Evolutionary conservation across 2,329 filamentous ascomycete species (phyloP).

Genomic region (Lojkania enalia): DNA sequence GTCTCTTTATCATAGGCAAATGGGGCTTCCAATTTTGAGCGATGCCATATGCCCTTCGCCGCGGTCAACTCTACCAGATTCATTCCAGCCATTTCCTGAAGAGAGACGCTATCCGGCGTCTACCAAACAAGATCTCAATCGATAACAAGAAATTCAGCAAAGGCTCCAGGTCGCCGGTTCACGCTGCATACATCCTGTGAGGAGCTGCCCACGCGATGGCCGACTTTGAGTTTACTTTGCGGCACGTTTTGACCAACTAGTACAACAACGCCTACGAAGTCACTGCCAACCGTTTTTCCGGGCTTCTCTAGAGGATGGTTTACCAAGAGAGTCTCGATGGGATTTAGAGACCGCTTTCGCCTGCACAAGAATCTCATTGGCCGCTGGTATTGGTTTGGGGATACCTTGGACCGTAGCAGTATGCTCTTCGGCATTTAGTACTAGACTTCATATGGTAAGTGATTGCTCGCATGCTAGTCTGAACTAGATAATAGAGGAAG

Average conservation of each 20-base stretch:
- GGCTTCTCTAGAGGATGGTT: slow-evolving; percentile 38
- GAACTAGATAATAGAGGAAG: too few relatives aligned
- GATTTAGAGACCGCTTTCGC: slow-evolving; percentile 37
- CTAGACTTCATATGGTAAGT: slow-evolving; percentile 21
- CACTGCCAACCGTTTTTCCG: slow-evolving; percentile 45
- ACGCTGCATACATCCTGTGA: slow-evolving; percentile 49
- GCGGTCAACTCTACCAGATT: slow-evolving; percentile 51
- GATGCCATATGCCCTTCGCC: slow-evolving; percentile 47
- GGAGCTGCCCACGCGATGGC: slow-evolving; percentile 47
- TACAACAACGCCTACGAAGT: slow-evolving; percentile 47
- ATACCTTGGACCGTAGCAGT: slow-evolving; percentile 16
- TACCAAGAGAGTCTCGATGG: slow-evolving; percentile 42
- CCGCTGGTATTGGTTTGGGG: slow-evolving; percentile 10
- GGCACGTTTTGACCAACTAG: slow-evolving; percentile 19
- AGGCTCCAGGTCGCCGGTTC: slow-evolving; percentile 51
- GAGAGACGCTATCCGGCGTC: slow-evolving; percentile 35
- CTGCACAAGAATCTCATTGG: slow-evolving; percentile 26
- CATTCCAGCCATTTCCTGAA: slow-evolving; percentile 46
- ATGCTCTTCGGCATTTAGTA: slow-evolving; percentile 21
- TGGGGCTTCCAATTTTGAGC: slow-evolving; percentile 42
- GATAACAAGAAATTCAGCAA: slow-evolving; percentile 47
- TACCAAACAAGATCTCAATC: slow-evolving; percentile 47
- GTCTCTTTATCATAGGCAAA: slow-evolving; percentile 31
- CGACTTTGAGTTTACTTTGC: slow-evolving; percentile 18
- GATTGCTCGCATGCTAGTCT: too few relatives aligned